Base-by-base conservation (phyloP, 2,329 filamentous ascomycete genomes). In the Paecilomyces sp. region DNA sequence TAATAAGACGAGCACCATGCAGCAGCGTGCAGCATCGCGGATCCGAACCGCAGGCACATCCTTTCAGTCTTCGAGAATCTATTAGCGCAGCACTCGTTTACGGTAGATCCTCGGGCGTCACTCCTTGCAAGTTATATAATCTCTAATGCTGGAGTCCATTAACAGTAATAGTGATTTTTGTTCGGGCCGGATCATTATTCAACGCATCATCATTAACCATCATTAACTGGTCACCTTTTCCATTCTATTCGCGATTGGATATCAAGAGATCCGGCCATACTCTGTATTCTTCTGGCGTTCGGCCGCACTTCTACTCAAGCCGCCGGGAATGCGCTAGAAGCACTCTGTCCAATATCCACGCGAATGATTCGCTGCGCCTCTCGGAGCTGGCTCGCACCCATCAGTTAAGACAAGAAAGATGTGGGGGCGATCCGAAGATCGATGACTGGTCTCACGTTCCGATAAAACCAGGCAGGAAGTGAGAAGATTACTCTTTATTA, bases 391-490 rank as follows among this genome's bases (percentile, higher is more conserved):
- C 24, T 25, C 24, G 28, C 28, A 8, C 5, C 51, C 51, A 53
- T 53, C 51, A 53, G 3, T 24, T 8, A 47, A 25, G 51, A 22
- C 22, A 25, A 25, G 51, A 30, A 13, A 25, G 1, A 53, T 53
- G 51, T 53, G 51, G 51, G 41, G 28, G 51, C 51, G 28, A 53
- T 30, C 51, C 51, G 51, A 53, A 13, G 13, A 30, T 30, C 51
- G 51, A 53, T 53, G 28, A 53, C 51, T 53, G 51, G 51, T 53
- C 51, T 53, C 51, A 53, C 51, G 51, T 53, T 53, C 51, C 51
- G 51, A 53, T 53, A 30, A 53, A 53, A 30, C n/a, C 9, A 53
- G 50, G 22, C 18, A 30, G 25, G 22, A 25, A 53, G n/a, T 30
- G 24, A 53, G 41, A 47, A 47, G 41, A 47, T 41, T n/a, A 4